Evolutionary conservation across 495 filamentous ascomycete species (phyloP).

Genomic region (Friedmanniomyces simplex): DNA sequence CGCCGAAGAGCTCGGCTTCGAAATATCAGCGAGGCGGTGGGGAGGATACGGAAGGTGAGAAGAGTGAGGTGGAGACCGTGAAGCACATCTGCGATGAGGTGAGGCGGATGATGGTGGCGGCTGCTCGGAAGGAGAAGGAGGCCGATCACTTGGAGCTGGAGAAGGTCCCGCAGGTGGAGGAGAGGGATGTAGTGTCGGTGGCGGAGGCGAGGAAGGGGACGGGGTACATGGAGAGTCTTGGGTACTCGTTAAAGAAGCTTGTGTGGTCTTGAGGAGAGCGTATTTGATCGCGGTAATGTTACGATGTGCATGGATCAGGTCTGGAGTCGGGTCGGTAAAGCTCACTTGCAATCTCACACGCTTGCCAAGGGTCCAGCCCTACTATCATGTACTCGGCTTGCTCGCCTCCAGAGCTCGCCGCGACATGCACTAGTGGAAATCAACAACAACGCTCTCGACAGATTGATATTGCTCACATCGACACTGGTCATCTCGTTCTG

Average conservation of each 20-base stretch:
- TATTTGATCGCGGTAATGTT: no score
- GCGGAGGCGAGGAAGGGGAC: constrained; percentile 81
- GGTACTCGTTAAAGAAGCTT: constrained; percentile 79
- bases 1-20: constrained; percentile 40
- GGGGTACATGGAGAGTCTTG: constrained; percentile 71
- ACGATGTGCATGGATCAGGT: no score
- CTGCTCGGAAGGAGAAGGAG: constrained; percentile 15
- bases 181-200: constrained; percentile 68
- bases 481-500: no score
- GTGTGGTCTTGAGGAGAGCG: constrained; percentile 63
- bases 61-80: constrained; percentile 63
- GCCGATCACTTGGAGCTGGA: constrained; percentile 25
- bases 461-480: no score
- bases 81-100: constrained; percentile 57
- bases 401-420: no score
- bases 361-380: no score
- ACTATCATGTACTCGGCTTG: no score
- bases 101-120: constrained; percentile 28
- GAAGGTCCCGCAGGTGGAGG: constrained; percentile 43
- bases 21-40: constrained; percentile 27
- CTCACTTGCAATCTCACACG: no score
- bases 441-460: no score
- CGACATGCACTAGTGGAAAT: no score
- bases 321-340: no score
- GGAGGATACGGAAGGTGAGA: constrained; percentile 22